Conservation (phyloP, 2,329 filamentous ascomycete genomes). For the Mycosphaerella sp. region DNA sequence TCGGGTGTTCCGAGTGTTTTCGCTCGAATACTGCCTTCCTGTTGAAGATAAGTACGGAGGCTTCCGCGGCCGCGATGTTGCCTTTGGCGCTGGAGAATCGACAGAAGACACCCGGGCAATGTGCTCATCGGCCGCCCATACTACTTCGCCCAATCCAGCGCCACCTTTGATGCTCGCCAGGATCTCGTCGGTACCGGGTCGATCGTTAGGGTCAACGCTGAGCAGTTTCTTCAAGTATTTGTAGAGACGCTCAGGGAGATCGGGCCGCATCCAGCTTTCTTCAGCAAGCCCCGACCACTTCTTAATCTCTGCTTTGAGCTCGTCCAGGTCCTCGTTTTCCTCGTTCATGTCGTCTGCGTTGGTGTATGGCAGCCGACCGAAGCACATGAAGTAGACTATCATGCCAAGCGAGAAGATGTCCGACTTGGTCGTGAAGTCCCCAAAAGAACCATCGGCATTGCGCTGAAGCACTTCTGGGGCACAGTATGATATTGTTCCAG, state of each 20-base stretch:
- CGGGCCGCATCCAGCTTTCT: slow-evolving; percentile 56
- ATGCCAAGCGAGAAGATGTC: slow-evolving; percentile 98
- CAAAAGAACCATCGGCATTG: slow-evolving; percentile 61
- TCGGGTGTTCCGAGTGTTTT: slow-evolving; percentile 3
- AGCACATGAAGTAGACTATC: slow-evolving; percentile 98
- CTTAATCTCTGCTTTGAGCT: slow-evolving; percentile 76
- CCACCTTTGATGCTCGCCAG: slow-evolving; percentile 66
- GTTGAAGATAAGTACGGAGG: slow-evolving; percentile 21
- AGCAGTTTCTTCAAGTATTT: slow-evolving; percentile 74
- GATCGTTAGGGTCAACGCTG: slow-evolving; percentile 65
- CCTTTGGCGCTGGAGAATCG: slow-evolving; percentile 33
- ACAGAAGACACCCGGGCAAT: slow-evolving; percentile 39
- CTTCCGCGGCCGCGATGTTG: slow-evolving; percentile 19
- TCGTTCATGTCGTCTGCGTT: slow-evolving; percentile 81
- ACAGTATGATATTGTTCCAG: slow-evolving; percentile 95
- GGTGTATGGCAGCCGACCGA: slow-evolving; percentile 76
- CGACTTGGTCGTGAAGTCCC: slow-evolving; percentile 93
- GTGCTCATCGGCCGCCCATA: slow-evolving; percentile 25
- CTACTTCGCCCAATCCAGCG: slow-evolving; percentile 30
- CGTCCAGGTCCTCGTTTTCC: slow-evolving; percentile 84
- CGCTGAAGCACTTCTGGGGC: slow-evolving; percentile 78
- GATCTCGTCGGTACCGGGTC: slow-evolving; percentile 83
- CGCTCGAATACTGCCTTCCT: slow-evolving; percentile 17
- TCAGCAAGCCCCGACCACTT: slow-evolving; percentile 77
- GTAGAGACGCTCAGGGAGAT: slow-evolving; percentile 82